Base-by-base conservation (phyloP, 768 basidiomycete genomes). In the Mycena olivaceomarginata region DNA sequence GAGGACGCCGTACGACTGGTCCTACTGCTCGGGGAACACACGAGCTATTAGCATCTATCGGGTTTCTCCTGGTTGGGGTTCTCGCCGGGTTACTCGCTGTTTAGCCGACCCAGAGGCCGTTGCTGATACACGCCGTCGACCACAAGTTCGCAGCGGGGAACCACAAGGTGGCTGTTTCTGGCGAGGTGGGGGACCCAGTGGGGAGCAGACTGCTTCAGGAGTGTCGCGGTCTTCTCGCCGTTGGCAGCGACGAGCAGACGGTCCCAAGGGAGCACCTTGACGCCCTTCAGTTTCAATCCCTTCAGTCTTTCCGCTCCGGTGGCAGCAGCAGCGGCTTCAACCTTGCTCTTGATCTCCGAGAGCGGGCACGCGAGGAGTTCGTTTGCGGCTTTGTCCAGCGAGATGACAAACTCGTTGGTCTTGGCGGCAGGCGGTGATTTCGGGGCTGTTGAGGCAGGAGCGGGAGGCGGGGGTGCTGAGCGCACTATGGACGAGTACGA, bases 101-200 rank as follows among this genome's bases (percentile, higher is more conserved):
- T n/a, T n/a, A n/a, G n/a, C n/a, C n/a, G n/a, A n/a, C n/a, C n/a
- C n/a, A n/a, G n/a, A n/a, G n/a, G n/a, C n/a, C n/a, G n/a, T n/a
- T n/a, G n/a, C n/a, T n/a, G n/a, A n/a, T n/a, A n/a, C n/a, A 70
- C 69, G 15, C 56, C 25, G 57, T 59, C 40, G 53, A 70, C 57
- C 15, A 70, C 69, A 15, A 70, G 39, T 39, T 45, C 16, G 56
- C 39, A 43, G 20, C 40, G 8, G 1, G 48, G 51, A 13, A 57
- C 53, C 10, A 67, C 53, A 5, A 74, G 48, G 9, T 25, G n/a
- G 37, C 15, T n/a, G 51, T 59, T 37, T 1, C 40, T 74, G 4
- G 65, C 37, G 51, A 67, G 18, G 5, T 40, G 56, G 7, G 73
- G 73, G 18, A 48, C 41, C 56, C 65, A 60, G 39, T 56, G 53